A percentile compares a stretch with the other conserved stretches of the same genome.
These are phyloP conservation scores for Nymphaea colorata DNA, from an alignment of 164 flowering plant genomes.

Conservation along the genomic window DNA sequence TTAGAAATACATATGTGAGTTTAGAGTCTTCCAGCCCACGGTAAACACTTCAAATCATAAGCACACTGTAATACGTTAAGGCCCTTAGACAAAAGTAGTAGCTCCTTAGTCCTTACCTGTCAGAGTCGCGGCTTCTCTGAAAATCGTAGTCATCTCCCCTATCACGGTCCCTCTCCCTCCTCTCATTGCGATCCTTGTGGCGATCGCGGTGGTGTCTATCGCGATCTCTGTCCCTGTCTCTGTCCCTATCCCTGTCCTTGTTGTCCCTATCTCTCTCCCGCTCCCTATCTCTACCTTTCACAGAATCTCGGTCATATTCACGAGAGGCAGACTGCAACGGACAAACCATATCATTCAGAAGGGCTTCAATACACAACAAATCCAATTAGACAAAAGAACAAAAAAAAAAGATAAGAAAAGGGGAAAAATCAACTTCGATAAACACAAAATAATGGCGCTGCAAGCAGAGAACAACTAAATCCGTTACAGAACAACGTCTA, in stretches of 20 bases:
- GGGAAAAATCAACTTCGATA: too few species aligned
- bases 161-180: slow-evolving; percentile 33
- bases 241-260: slow-evolving; percentile 6
- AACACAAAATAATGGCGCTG: background rate
- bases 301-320: slow-evolving; percentile 45
- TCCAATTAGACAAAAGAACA: background rate
- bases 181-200: slow-evolving; percentile 23
- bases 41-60: background rate
- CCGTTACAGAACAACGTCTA: too few species aligned
- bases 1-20: too few species aligned
- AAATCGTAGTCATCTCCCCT: slow-evolving; percentile 23
- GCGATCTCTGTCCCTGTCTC: slow-evolving; percentile 20
- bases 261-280: slow-evolving; percentile 29
- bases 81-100: background rate
- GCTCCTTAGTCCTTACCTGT: slow-evolving; percentile 23
- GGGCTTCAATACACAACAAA: background rate
- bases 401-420: too few species aligned
- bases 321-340: slow-evolving; percentile 43
- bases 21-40: too few species aligned
- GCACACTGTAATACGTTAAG: background rate
- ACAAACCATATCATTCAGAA: background rate
- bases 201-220: slow-evolving; percentile 29
- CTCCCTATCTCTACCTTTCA: slow-evolving; percentile 55
- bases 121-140: slow-evolving; percentile 17
- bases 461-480: too few species aligned